Evolutionary conservation across 2,329 filamentous ascomycete species (phyloP).

Genomic region (Fusarium beomiforme): DNA sequence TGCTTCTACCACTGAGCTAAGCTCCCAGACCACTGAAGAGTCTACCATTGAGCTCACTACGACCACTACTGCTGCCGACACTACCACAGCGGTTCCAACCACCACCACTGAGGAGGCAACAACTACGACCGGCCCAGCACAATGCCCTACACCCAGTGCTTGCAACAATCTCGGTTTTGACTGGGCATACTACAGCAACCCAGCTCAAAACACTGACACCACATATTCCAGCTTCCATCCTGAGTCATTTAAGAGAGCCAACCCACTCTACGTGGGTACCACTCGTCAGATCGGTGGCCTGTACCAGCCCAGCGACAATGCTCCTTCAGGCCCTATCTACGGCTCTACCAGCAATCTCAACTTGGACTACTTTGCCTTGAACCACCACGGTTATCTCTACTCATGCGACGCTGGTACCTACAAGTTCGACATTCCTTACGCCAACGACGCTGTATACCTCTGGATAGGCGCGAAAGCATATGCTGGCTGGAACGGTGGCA

Average conservation of each 20-base stretch:
- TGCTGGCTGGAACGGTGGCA: rapidly evolving
- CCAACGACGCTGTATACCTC: neutral
- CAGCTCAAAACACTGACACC: neutral
- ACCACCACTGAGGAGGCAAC: neutral
- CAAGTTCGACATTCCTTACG: slow-evolving; percentile 3
- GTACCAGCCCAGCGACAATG: neutral
- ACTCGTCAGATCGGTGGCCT: neutral
- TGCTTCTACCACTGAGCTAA: neutral
- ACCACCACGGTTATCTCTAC: slow-evolving; percentile 2
- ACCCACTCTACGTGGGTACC: neutral
- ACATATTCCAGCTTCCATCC: slow-evolving; percentile 3
- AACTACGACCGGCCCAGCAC: neutral
- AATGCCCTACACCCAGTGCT: neutral
- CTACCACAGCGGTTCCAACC: neutral
- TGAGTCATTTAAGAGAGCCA: neutral
- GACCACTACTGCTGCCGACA: neutral
- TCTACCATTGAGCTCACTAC: neutral
- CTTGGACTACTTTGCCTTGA: neutral
- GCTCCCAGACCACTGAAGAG: neutral
- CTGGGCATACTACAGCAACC: slow-evolving; percentile 8
- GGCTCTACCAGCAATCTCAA: rapidly evolving
- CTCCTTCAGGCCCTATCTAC: neutral
- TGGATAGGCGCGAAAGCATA: neutral
- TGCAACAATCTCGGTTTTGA: slow-evolving; percentile 4
- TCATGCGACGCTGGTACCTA: slow-evolving; percentile 2